Base-by-base conservation (phyloP, 257 asterid species). In the Salvia miltiorrhiza region DNA sequence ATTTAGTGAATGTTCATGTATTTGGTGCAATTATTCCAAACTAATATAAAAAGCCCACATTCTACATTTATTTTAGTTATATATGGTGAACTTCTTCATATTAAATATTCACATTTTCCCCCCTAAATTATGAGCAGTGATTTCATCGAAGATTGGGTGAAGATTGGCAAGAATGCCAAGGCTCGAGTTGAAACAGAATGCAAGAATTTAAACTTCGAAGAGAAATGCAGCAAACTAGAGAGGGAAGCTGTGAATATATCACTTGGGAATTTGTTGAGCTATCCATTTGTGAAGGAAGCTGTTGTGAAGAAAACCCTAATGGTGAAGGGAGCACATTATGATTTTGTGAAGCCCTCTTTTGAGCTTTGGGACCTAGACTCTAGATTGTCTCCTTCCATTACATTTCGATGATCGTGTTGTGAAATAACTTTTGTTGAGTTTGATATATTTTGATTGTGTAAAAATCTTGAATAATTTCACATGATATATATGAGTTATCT, bases 161-260 rank as follows among this genome's bases (percentile, higher is more conserved):
- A 80, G 53, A 87, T 90, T 30, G 75, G 98, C 61, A 70, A 75
- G 75, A 54, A 72, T 17, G 97, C 97, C 14, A 93, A 83, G 81
- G 75, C 82, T 52, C 88, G 87, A 72, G 83, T 93, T 19, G 75
- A 70, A 73, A 57, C 83, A 41, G 82, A 83, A 57, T 78, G 76
- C 77, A 52, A 63, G 40, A 63, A 37, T 53, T 63, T 86, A 80
- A 82, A 79, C 73, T 56, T 76, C 37, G 30, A 43, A 16, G 88
- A 71, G 33, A 89, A 85, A 24, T 85, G 90, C 72, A 40, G 85
- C 1, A 64, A 66, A 9, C 78, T 88, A 43, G 98, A 93, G 80
- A 88, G 87, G 92, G 99, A 94, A 70, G 92, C 97, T 7, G 99
- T 94, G 79, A 94, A 94, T 50, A 67, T 86, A 21, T 94, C 99